Conservation (phyloP, 495 filamentous ascomycete genomes). For the Neurospora africana region DNA sequence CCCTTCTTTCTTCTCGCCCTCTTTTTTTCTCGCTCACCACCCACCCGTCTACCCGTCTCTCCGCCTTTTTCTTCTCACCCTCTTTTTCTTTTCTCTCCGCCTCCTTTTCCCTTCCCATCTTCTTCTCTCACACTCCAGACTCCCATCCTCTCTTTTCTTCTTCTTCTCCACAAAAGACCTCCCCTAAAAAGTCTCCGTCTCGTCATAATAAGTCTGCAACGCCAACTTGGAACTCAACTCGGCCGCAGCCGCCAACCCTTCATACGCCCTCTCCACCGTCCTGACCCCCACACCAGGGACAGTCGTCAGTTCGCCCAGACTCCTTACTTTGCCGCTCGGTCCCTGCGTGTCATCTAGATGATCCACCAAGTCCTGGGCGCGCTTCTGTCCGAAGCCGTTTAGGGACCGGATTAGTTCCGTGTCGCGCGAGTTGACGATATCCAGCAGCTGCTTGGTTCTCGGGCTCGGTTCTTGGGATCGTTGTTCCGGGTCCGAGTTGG, state of each 20-base stretch:
- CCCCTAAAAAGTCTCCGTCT: not conserved
- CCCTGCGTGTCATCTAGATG: conserved; percentile 22
- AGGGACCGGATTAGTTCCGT: conserved; percentile 58
- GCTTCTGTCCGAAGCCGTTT: conserved; percentile 59
- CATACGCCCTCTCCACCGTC: conserved; percentile 47
- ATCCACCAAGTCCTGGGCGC: conserved; percentile 52
- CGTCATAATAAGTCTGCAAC: not conserved
- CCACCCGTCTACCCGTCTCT: no score
- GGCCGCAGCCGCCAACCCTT: conserved; percentile 22
- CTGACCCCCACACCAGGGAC: conserved; percentile 50
- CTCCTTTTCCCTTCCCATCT: not conserved
- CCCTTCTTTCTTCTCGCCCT: not conserved
- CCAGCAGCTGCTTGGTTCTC: conserved; percentile 57
- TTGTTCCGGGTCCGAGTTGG: not conserved
- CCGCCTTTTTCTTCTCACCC: not conserved
- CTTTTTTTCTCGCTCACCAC: not conserved
- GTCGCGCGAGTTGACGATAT: conserved; percentile 80
- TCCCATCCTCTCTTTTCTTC: not conserved
- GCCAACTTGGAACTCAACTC: not conserved
- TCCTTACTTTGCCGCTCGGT: conserved; percentile 27
- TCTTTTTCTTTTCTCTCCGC: not conserved
- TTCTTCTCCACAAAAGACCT: not conserved
- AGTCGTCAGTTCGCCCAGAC: conserved; percentile 40
- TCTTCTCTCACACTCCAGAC: not conserved
- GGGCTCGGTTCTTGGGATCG: conserved; percentile 24